Evolutionary conservation across 2,329 filamentous ascomycete genomes (phyloP).

Genomic region (Ilyonectria sp.): DNA sequence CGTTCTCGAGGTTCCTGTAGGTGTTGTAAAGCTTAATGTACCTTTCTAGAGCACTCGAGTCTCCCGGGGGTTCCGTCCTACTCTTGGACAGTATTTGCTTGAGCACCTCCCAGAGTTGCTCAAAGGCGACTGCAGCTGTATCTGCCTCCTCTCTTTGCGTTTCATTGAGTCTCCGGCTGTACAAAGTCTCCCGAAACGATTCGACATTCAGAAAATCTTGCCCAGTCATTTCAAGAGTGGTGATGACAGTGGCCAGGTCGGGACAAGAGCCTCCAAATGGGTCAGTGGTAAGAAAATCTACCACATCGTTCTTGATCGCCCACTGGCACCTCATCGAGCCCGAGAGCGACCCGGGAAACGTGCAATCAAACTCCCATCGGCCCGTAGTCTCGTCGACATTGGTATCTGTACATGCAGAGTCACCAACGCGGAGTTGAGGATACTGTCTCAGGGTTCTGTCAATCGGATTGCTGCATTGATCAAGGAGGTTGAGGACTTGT

Average conservation of each 20-base stretch:
- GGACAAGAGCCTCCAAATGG: constrained; percentile 56
- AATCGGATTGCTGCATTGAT: constrained; percentile 55
- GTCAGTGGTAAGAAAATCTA: constrained; percentile 53
- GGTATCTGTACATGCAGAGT: constrained; percentile 50
- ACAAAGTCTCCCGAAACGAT: constrained; percentile 47
- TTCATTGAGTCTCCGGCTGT: constrained; percentile 41
- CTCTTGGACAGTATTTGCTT: constrained; percentile 50
- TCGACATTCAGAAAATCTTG: constrained; percentile 49
- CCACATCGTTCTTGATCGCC: constrained; percentile 50
- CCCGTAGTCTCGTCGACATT: constrained; percentile 48
- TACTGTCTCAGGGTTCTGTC: constrained; percentile 46
- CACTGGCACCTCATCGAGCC: constrained; percentile 49
- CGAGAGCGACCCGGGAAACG: constrained; percentile 53
- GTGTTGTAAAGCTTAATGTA: constrained; percentile 53
- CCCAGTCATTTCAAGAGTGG: constrained; percentile 49
- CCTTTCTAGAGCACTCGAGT: constrained; percentile 48
- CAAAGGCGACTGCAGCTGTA: constrained; percentile 47
- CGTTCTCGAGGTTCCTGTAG: constrained; percentile 49
- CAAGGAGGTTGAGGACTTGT: constrained; percentile 52
- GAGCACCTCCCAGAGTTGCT: constrained; percentile 51
- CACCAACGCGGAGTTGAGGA: constrained; percentile 52
- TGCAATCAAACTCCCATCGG: constrained; percentile 55
- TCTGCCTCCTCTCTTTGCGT: constrained; percentile 43
- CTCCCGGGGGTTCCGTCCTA: constrained; percentile 25
- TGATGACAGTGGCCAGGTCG: constrained; percentile 53